Evolutionary conservation across 2,329 filamentous ascomycete species (phyloP), one percentile per base, ranked within the genome.

Genomic region (Stachybotrys chartarum): DNA sequence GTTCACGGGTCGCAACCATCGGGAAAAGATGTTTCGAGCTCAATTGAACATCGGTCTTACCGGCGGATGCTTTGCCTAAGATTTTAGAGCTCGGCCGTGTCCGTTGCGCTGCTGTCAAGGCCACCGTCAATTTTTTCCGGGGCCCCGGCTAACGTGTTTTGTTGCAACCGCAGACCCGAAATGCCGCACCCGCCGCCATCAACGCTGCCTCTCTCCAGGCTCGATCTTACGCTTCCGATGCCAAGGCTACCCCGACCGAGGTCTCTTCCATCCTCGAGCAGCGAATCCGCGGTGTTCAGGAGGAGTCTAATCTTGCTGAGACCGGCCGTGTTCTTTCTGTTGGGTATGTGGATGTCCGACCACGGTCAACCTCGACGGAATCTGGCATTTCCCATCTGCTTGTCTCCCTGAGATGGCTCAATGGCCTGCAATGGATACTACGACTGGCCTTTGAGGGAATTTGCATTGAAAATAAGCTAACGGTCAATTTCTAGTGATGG

Each of bases 211-310:
- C 35, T 14, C 35, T 42, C 35, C 45, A 47, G 45, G 45, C 18
- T 17, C 90, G 94, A 79, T 84, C 84, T 78, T 97, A 96, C 80
- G 93, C 91, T 74, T 80, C 87, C 78, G 92, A 96, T 72, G 88
- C 90, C 67, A 97, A 97, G 85, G 91, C 94, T 70, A 78, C 91
- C 59, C 94, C 94, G 69, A 99, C 93, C 71, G 94, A 99, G 84
- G 93, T 97, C 70, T 97, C 94, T 68, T 97, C 93, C 68, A 97
- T 99, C 78, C 90, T 99, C 74, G 94, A 97, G 84, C 93, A 97
- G 86, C 86, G 92, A 79, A 99, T 99, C 73, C 90, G 94, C 75
- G 94, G 94, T 83, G 91, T 97, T 67, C 90, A 96, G 79, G 94
- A 97, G 82, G 94, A 97, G 83, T 83, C 90, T 74, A 86, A 85